Evolutionary conservation across 345 rosid genomes (phyloP).

Genomic region (Gossypium thurberi): DNA sequence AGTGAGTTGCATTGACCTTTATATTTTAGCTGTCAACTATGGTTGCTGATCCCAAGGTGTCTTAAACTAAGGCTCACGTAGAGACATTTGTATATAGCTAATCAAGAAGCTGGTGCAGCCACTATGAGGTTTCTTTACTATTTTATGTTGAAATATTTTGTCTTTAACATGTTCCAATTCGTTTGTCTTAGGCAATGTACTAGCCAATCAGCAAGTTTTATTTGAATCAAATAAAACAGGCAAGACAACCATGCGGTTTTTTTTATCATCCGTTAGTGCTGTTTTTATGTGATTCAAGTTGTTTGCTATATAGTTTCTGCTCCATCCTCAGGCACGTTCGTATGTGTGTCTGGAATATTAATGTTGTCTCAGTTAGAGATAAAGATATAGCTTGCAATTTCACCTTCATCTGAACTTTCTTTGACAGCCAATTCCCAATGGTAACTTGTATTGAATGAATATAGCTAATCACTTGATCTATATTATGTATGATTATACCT

Average conservation of each 20-base stretch:
- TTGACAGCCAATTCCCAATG: neutral
- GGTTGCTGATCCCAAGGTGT: slow-evolving; percentile 15
- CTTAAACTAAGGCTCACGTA: slow-evolving; percentile 10
- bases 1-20: slow-evolving; percentile 12
- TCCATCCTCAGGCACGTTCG: neutral
- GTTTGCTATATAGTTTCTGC: neutral
- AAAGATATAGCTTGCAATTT: neutral
- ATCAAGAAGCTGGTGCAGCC: neutral
- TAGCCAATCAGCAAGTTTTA: neutral
- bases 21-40: slow-evolving; percentile 17
- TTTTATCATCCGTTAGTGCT: neutral
- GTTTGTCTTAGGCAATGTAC: neutral
- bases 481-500: neutral
- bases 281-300: neutral
- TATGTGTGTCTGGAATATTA: neutral
- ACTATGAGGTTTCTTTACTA: neutral
- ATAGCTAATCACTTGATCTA: neutral
- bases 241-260: neutral
- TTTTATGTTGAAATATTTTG: neutral
- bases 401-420: neutral
- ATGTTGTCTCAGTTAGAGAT: neutral
- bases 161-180: neutral
- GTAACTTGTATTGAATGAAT: neutral
- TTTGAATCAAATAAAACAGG: neutral
- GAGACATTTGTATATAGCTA: slow-evolving; percentile 8